These are phyloP conservation scores for Diplogelasinospora grovesii DNA, from an alignment of 495 filamentous ascomycete genomes.

Conservation along the genomic window DNA sequence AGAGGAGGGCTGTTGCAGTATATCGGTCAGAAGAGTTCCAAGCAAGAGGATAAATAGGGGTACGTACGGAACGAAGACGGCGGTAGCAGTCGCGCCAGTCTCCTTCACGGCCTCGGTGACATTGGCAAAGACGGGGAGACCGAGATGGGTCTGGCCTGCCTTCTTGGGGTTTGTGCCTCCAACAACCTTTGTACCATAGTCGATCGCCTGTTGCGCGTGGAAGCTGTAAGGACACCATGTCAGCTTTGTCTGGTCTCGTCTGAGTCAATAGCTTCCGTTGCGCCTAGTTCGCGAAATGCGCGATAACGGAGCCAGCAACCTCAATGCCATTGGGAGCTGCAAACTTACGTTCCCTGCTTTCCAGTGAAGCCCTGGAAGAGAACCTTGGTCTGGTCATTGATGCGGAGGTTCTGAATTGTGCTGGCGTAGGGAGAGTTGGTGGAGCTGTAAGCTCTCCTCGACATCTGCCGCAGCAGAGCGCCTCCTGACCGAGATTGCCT, in stretches of 20 bases:
- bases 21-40: neutral
- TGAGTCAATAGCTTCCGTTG: neutral
- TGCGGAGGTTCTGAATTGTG: conserved; percentile 85
- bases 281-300: conserved; percentile 7
- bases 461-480: conserved; percentile 36
- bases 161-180: conserved; percentile 99
- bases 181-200: conserved; percentile 95
- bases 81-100: conserved; percentile 84
- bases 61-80: conserved; percentile 92
- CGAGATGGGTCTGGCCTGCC: conserved; percentile 82
- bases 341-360: conserved; percentile 93
- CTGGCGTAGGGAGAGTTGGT: conserved; percentile 64
- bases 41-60: neutral
- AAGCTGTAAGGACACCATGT: conserved; percentile 57
- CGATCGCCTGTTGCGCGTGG: conserved; percentile 96
- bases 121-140: conserved; percentile 85
- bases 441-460: conserved; percentile 63
- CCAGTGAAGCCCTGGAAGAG: conserved; percentile 98
- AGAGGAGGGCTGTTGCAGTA: conserved; percentile 62
- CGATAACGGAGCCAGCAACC: conserved; percentile 12
- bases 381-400: conserved; percentile 87
- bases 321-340: neutral
- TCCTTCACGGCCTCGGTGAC: conserved; percentile 85
- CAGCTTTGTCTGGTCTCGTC: too few relatives aligned
- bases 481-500: conserved; percentile 41